Base-by-base conservation (phyloP, 331 rosid species). In the Telfairia occidentalis region DNA sequence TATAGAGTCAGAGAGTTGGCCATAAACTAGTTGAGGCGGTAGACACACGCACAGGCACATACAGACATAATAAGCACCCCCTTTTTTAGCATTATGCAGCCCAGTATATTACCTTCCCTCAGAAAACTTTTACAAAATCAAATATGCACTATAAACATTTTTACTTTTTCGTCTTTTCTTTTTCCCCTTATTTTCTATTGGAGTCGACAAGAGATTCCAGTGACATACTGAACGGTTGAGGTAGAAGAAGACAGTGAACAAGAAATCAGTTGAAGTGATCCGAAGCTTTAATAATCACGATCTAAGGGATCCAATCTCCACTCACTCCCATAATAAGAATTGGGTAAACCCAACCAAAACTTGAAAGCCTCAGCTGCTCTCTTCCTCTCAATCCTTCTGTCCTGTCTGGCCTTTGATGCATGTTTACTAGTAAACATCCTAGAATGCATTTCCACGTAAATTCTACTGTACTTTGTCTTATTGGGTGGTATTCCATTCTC, bases 341-440 rank as follows among this genome's bases (percentile, higher is more conserved):
- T 94, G 29, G 97, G 98, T 78, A 91, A 91, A 59, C 97, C 97
- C 78, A 95, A 55, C 97, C 98, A 91, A 83, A 91, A 95, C 85
- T 95, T 95, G 80, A 91, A 95, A 59, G 96, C 98, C 89, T 95
- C 98, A 19, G 97, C 96, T 23, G 96, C 97, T 78, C 96, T 88
- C 87, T 91, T 95, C 89, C 88, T 90, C 83, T 95, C 98, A 0
- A 59, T 76, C 84, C 98, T 89, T 77, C 96, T 84, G 75, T 94
- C 96, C 79, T 88, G 96, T 82, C 98, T 91, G 38, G 98, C 98
- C 80, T 78, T 77, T 26, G 98, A 94, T 48, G 98, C 98, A 84
- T 94, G 98, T 84, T 91, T 94, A 71, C 98, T 94, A 5, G 98
- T 90, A 76, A 94, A 94, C 97, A 94, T 91, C 76, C 92, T 94